These are phyloP conservation scores for Naegleria lovaniensis DNA, from an alignment of 208 protist species.

Conservation along the genomic window DNA sequence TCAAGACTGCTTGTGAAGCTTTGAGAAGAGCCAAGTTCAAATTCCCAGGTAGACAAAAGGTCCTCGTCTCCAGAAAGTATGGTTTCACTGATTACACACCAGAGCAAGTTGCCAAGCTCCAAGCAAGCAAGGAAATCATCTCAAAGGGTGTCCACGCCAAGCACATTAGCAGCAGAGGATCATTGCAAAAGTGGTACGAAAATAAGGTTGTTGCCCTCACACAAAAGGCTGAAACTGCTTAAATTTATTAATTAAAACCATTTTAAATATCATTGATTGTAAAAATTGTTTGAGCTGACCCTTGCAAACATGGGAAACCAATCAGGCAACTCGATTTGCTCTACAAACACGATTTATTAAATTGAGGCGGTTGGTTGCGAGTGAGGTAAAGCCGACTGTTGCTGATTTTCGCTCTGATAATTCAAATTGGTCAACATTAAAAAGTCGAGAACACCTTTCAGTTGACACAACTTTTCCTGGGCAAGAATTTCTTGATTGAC, in stretches of 20 bases:
- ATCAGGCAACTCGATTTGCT: too few relatives aligned
- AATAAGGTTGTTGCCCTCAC: background rate
- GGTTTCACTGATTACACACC: constrained; percentile 73
- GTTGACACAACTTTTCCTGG: background rate
- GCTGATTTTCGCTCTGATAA: background rate
- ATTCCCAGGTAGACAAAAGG: constrained; percentile 82
- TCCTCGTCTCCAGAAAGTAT: constrained; percentile 77
- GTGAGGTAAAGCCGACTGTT: background rate
- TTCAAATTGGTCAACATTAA: background rate
- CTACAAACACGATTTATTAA: background rate
- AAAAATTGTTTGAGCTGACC: too few relatives aligned
- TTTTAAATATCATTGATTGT: too few relatives aligned
- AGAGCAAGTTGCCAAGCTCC: background rate
- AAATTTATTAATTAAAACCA: background rate
- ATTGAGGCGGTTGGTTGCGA: background rate
- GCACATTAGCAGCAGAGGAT: background rate
- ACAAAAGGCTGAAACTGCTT: background rate
- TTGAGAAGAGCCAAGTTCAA: constrained; percentile 82
- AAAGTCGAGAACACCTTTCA: background rate
- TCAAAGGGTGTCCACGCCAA: background rate
- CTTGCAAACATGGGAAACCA: too few relatives aligned
- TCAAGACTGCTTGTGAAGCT: constrained; percentile 61
- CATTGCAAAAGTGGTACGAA: background rate
- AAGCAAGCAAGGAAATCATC: background rate
- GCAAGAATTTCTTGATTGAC: background rate